These are phyloP conservation scores for Exsudoporus frostii DNA, from an alignment of 768 basidiomycete species.

Conservation along the genomic window DNA sequence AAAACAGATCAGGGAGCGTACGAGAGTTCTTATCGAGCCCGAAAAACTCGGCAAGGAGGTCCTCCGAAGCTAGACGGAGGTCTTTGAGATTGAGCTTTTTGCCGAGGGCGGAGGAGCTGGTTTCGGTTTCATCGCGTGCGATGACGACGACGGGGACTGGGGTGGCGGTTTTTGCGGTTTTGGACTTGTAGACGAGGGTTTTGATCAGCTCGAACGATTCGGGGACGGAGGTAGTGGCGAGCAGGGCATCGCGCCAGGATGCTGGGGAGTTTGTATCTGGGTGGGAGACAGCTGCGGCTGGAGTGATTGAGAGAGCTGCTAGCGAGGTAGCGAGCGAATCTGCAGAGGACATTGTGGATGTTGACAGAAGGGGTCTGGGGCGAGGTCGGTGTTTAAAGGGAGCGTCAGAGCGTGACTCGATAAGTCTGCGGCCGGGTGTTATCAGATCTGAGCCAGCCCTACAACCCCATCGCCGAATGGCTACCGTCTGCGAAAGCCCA, in stretches of 20 bases:
- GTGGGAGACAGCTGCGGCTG: slow-evolving; percentile 54
- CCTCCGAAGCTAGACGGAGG: slow-evolving; percentile 79
- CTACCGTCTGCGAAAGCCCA: slow-evolving; percentile 17
- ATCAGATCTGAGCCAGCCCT: slow-evolving; percentile 20
- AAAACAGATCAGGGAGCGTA: slow-evolving; percentile 39
- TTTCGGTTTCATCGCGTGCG: slow-evolving; percentile 82
- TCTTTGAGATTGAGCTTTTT: slow-evolving; percentile 86
- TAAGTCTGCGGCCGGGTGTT: slow-evolving; percentile 8
- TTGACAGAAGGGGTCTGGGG: not conserved
- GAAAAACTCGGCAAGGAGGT: slow-evolving; percentile 84
- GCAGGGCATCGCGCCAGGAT: slow-evolving; percentile 73
- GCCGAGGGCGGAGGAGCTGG: slow-evolving; percentile 69
- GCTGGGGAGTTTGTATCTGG: slow-evolving; percentile 63
- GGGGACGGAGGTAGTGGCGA: slow-evolving; percentile 48
- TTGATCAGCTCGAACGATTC: slow-evolving; percentile 72
- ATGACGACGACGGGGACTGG: slow-evolving; percentile 86
- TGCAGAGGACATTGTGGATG: slow-evolving; percentile 35
- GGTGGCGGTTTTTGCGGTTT: slow-evolving; percentile 85
- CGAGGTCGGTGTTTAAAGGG: slow-evolving; percentile 15
- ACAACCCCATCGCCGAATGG: slow-evolving; percentile 6
- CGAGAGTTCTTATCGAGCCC: slow-evolving; percentile 80
- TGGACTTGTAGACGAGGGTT: slow-evolving; percentile 93
- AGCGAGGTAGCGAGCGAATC: slow-evolving; percentile 41
- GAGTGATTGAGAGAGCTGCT: slow-evolving; percentile 52
- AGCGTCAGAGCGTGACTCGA: slow-evolving; percentile 25